phyloP scores from a whole-genome alignment of 345 rosid genomes.

The Bretschneidera sinensis region DNA sequence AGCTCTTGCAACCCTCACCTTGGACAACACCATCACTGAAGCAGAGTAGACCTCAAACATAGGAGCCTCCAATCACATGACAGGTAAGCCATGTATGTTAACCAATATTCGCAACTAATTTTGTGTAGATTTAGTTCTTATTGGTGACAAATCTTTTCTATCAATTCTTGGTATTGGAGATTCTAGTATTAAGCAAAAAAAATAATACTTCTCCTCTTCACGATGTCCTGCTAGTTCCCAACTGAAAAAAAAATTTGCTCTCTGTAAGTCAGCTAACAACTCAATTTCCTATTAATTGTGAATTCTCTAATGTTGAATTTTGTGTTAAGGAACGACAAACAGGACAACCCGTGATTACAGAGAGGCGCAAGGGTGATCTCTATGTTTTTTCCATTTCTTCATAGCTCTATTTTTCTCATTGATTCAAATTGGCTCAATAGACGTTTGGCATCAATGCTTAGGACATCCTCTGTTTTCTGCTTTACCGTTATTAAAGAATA shows the following conservation, averaged over 20 bases:
- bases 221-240: background rate
- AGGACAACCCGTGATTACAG: too few relatives aligned
- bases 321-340: too few relatives aligned
- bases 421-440: slow-evolving; percentile 11
- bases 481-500: slow-evolving; percentile 1
- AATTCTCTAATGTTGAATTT: too few relatives aligned
- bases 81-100: background rate
- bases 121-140: background rate
- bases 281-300: too few relatives aligned
- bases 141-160: background rate
- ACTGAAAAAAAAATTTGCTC: too few relatives aligned
- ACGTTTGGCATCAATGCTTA: slow-evolving; percentile 1
- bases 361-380: too few relatives aligned
- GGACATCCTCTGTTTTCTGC: slow-evolving; percentile 2
- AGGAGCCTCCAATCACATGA: slow-evolving; percentile 8
- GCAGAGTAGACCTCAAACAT: background rate
- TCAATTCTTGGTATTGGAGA: too few relatives aligned
- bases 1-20: background rate
- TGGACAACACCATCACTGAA: background rate
- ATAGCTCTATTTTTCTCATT: too few relatives aligned
- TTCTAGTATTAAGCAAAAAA: too few relatives aligned
- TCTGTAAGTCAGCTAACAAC: too few relatives aligned
- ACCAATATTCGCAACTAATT: background rate
- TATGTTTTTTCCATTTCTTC: too few relatives aligned
- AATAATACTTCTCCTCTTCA: background rate